These are phyloP conservation scores for Mortierella sp. DNA, from an alignment of 371 early-diverging fungal species.

Conservation along the genomic window DNA sequence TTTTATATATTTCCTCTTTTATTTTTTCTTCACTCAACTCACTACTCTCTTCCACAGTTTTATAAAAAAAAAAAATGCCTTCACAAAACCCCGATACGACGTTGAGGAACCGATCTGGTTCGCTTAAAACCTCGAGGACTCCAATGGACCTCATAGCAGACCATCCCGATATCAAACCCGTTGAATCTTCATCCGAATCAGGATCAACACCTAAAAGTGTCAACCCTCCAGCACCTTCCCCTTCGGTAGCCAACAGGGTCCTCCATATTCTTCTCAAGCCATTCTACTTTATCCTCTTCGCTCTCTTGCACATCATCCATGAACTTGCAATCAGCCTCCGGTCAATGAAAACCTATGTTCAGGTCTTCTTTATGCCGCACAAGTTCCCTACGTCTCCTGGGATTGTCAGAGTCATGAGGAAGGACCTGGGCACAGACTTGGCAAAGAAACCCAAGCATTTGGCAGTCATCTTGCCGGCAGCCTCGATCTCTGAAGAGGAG, in stretches of 20 bases:
- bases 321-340: conserved; percentile 31
- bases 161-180: conserved; percentile 16
- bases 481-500: conserved; percentile 14
- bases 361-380: conserved; percentile 43
- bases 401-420: conserved; percentile 24
- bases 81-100: neutral
- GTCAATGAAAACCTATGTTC: conserved; percentile 37
- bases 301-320: conserved; percentile 32
- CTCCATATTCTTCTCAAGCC: conserved; percentile 43
- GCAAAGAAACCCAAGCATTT: conserved; percentile 40
- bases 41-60: too few species aligned
- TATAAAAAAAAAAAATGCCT: neutral
- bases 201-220: neutral
- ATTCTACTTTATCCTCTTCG: conserved; percentile 43
- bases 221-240: neutral
- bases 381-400: conserved; percentile 35
- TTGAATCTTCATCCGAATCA: conserved; percentile 2
- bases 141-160: conserved; percentile 1
- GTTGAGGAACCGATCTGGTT: neutral
- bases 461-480: conserved; percentile 32
- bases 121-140: neutral
- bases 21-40: neutral
- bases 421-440: conserved; percentile 26
- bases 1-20: neutral
- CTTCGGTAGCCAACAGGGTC: conserved; percentile 13